phyloP scores from a whole-genome alignment of 1,284 basidiomycete species.

The Malassezia cuniculi region DNA sequence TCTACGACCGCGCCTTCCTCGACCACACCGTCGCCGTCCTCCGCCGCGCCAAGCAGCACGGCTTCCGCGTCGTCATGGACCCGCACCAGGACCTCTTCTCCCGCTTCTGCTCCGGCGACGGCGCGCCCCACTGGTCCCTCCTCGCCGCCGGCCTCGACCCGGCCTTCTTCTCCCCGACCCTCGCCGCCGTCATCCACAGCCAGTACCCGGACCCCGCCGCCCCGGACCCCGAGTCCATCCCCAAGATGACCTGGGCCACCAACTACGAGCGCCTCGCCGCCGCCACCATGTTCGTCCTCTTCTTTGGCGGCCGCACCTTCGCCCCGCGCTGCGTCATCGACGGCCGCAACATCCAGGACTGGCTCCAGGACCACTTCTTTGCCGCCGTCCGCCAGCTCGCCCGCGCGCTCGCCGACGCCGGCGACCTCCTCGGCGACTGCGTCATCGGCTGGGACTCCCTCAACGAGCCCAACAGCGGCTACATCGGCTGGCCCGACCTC shows the following conservation, averaged over 20 bases:
- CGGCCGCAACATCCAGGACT: slow-evolving; percentile 84
- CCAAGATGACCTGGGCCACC: slow-evolving; percentile 90
- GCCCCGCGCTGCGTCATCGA: slow-evolving; percentile 85
- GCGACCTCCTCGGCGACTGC: slow-evolving; percentile 66
- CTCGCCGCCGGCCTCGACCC: slow-evolving; percentile 83
- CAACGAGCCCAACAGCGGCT: slow-evolving; percentile 84
- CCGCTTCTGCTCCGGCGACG: slow-evolving; percentile 86
- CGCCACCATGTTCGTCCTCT: slow-evolving; percentile 83
- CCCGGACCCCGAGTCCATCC: slow-evolving; percentile 61
- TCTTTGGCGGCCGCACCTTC: slow-evolving; percentile 79
- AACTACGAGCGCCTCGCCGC: slow-evolving; percentile 80
- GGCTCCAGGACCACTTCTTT: slow-evolving; percentile 73
- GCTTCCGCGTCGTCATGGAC: slow-evolving; percentile 87
- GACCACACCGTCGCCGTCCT: slow-evolving; percentile 78
- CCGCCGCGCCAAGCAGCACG: slow-evolving; percentile 78
- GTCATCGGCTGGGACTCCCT: slow-evolving; percentile 92
- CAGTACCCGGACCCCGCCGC: slow-evolving; percentile 62
- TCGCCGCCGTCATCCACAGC: slow-evolving; percentile 71
- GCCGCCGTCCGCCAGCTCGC: slow-evolving; percentile 64
- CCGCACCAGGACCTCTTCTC: slow-evolving; percentile 97
- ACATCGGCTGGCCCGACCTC: slow-evolving; percentile 60
- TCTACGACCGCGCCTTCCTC: slow-evolving; percentile 82
- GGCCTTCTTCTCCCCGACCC: slow-evolving; percentile 66
- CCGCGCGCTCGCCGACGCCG: slow-evolving; percentile 58
- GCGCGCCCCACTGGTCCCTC: slow-evolving; percentile 89